phyloP scores from a whole-genome alignment of 1,284 basidiomycete species.

The Coniferiporia weirii region DNA sequence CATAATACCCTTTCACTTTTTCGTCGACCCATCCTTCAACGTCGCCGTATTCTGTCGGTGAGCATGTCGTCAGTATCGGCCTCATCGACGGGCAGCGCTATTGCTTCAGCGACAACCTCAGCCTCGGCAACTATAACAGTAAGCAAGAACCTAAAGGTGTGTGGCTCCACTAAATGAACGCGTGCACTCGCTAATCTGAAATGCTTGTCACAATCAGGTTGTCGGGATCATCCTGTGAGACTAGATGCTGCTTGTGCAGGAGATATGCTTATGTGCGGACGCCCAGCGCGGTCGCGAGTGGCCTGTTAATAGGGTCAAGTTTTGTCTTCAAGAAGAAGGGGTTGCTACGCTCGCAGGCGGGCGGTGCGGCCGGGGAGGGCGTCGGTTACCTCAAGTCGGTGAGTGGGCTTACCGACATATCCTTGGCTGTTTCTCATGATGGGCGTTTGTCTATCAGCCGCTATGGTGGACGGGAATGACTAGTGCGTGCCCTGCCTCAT shows the following conservation, averaged over 20 bases:
- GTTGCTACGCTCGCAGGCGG: slow-evolving; percentile 36
- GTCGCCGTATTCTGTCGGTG: slow-evolving; percentile 5
- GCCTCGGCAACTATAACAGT: slow-evolving; percentile 8
- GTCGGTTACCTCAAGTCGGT: slow-evolving; percentile 58
- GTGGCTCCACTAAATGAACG: not conserved
- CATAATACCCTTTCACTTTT: not conserved
- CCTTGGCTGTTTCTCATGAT: not conserved
- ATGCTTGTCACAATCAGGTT: not conserved
- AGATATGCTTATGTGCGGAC: not conserved
- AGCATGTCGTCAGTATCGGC: slow-evolving; percentile 5
- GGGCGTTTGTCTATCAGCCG: slow-evolving; percentile 20
- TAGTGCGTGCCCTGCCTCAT: slow-evolving; percentile 15
- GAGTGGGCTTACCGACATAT: slow-evolving; percentile 18
- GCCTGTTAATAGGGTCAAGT: slow-evolving; percentile 55
- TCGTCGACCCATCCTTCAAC: not conserved
- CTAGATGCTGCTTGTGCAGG: not conserved
- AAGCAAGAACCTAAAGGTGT: slow-evolving; percentile 17
- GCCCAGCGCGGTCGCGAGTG: slow-evolving; percentile 45
- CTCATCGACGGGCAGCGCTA: slow-evolving; percentile 12
- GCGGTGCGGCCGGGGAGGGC: slow-evolving; percentile 53
- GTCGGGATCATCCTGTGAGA: slow-evolving; percentile 17
- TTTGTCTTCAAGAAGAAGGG: slow-evolving; percentile 63
- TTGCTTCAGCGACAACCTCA: slow-evolving; percentile 13
- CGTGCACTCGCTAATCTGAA: not conserved
- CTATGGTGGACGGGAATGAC: slow-evolving; percentile 53